phyloP scores from a whole-genome alignment of 208 protist species.

The Acanthamoeba lenticulata region DNA sequence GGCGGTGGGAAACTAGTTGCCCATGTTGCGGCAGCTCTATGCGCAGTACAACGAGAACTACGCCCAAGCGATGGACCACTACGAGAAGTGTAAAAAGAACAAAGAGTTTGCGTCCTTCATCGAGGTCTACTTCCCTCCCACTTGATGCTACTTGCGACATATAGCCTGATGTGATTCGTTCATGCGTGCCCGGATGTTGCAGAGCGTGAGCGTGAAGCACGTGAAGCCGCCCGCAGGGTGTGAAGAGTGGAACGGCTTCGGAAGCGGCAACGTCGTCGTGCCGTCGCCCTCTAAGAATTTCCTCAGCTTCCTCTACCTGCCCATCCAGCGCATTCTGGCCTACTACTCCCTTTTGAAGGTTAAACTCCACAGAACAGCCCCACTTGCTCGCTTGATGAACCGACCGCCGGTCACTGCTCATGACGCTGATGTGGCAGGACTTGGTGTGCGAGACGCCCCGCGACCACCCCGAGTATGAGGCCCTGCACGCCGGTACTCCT shows the following conservation, averaged over 20 bases:
- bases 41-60: conserved; percentile 67
- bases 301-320: conserved; percentile 62
- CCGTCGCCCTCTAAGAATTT: conserved; percentile 8
- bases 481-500: conserved; percentile 39
- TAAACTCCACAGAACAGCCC: not conserved
- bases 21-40: conserved; percentile 49
- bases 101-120: conserved; percentile 53
- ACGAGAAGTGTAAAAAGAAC: conserved; percentile 62
- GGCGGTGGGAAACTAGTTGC: too few relatives aligned
- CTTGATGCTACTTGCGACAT: not conserved
- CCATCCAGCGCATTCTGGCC: conserved; percentile 59
- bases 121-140: not conserved
- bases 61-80: conserved; percentile 48
- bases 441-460: conserved; percentile 9
- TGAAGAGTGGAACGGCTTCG: not conserved
- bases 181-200: not conserved
- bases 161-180: too few relatives aligned
- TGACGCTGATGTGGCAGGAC: not conserved
- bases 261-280: too few relatives aligned
- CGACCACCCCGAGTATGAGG: conserved; percentile 27
- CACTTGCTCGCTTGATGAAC: not conserved
- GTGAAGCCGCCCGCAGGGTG: not conserved
- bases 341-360: conserved; percentile 53
- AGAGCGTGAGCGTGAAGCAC: not conserved
- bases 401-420: not conserved